phyloP scores from a whole-genome alignment of 805 yeast genomes.

The Pichia cabralensis region DNA sequence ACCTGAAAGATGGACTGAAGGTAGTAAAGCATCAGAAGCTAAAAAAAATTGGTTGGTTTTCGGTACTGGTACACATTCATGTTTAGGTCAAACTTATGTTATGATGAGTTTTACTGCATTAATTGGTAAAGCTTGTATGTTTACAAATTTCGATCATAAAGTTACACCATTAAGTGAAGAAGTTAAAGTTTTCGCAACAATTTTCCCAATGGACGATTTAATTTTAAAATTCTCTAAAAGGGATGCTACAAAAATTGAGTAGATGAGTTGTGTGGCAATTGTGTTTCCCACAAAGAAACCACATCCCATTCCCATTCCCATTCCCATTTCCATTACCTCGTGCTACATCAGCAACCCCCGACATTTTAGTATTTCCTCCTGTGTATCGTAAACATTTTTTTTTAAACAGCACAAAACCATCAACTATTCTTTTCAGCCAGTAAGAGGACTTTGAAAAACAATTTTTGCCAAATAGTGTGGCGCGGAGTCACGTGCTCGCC shows the following conservation, averaged over 20 bases:
- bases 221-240: constrained; percentile 63
- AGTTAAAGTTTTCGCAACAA: constrained; percentile 93
- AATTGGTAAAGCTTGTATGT: constrained; percentile 83
- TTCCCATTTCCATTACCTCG: too few relatives aligned
- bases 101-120: constrained; percentile 80
- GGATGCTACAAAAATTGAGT: constrained; percentile 33
- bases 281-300: too few relatives aligned
- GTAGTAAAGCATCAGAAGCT: constrained; percentile 63
- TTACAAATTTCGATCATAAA: constrained; percentile 71
- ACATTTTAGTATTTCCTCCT: too few relatives aligned
- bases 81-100: constrained; percentile 92
- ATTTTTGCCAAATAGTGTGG: too few relatives aligned
- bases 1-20: constrained; percentile 92
- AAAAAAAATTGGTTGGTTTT: constrained; percentile 93
- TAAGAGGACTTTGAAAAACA: too few relatives aligned
- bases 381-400: too few relatives aligned
- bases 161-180: constrained; percentile 81
- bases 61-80: constrained; percentile 95
- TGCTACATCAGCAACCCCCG: too few relatives aligned
- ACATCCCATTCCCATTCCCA: too few relatives aligned
- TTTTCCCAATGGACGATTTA: constrained; percentile 95
- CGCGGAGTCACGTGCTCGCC: too few relatives aligned
- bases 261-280: too few relatives aligned
- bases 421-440: too few relatives aligned
- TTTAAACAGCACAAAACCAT: too few relatives aligned